Conservation (phyloP, 305 asterid species). For the Solanum hybrid region DNA sequence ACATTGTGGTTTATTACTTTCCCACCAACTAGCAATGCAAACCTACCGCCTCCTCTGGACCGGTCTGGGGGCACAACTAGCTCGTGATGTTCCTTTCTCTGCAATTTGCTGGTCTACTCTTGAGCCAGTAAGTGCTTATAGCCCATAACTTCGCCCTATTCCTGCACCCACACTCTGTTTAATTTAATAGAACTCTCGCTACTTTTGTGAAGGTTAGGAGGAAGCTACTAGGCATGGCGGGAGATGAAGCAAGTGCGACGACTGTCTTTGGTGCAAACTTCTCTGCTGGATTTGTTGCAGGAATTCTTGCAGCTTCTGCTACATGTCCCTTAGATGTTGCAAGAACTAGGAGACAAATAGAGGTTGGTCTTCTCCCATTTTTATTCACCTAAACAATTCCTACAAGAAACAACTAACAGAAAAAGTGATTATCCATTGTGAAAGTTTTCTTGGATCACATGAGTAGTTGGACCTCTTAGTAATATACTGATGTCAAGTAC, state of each 20-base stretch:
- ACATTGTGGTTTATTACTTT: not conserved
- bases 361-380: slow-evolving; percentile 35
- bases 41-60: slow-evolving; percentile 71
- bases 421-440: not conserved
- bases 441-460: not conserved
- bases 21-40: slow-evolving; percentile 26
- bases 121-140: slow-evolving; percentile 60
- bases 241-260: slow-evolving; percentile 38
- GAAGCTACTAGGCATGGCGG: slow-evolving; percentile 43
- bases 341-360: slow-evolving; percentile 81
- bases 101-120: slow-evolving; percentile 94
- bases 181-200: slow-evolving; percentile 1
- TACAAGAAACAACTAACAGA: not conserved
- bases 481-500: not conserved
- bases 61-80: slow-evolving; percentile 91
- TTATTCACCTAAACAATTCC: not conserved
- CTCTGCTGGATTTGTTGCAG: slow-evolving; percentile 73
- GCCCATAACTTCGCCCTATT: not conserved
- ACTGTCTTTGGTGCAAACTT: slow-evolving; percentile 76
- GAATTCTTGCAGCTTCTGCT: slow-evolving; percentile 76
- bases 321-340: slow-evolving; percentile 93
- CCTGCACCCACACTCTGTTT: not conserved
- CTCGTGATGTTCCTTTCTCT: slow-evolving; percentile 94
- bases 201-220: slow-evolving; percentile 52
- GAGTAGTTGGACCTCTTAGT: not conserved